Evolutionary conservation across 148 eudicot genomes (phyloP).

Genomic region (Beta vulgaris): DNA sequence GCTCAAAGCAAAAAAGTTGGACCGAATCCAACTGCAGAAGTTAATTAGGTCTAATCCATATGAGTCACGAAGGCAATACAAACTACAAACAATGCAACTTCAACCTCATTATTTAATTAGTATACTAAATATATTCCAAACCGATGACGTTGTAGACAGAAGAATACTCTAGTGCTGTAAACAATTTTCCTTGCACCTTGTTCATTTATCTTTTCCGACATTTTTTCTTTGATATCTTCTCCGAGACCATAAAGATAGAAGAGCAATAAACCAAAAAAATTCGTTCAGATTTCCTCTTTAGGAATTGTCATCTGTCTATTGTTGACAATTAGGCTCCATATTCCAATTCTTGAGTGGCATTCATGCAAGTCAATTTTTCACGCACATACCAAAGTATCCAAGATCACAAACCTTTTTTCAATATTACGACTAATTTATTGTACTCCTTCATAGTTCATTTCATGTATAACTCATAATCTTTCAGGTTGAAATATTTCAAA

Average conservation of each 20-base stretch:
- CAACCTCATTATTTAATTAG: no score
- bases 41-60: no score
- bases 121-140: background rate
- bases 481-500: no score
- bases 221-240: no score
- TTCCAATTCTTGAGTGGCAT: background rate
- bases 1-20: no score
- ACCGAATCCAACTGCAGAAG: no score
- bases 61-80: no score
- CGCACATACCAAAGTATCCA: background rate
- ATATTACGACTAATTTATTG: no score
- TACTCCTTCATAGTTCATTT: background rate
- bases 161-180: background rate
- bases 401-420: background rate
- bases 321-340: background rate
- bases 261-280: background rate
- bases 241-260: no score
- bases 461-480: no score
- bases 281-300: background rate
- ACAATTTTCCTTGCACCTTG: background rate
- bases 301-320: background rate
- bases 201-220: background rate
- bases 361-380: background rate
- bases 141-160: background rate
- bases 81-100: no score